These are phyloP conservation scores for Pascua guehoae DNA, from an alignment of 1,284 basidiomycete genomes.

Conservation along the genomic window DNA sequence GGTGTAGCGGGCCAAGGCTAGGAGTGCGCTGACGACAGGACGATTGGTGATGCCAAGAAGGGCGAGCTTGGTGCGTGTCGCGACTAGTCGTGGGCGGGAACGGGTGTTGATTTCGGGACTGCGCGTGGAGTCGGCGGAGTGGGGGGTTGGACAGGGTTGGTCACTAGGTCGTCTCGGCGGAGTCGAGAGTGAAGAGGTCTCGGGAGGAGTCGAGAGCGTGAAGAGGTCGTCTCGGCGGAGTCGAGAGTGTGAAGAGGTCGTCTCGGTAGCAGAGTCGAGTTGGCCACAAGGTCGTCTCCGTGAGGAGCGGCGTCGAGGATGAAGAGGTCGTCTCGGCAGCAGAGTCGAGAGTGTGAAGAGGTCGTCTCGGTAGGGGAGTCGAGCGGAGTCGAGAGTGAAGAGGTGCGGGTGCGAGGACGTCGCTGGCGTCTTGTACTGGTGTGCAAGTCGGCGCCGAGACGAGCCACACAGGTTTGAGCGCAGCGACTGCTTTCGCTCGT, in stretches of 20 bases:
- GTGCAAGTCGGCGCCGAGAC: too few species aligned
- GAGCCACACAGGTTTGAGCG: too few species aligned
- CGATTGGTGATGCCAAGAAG: slow-evolving; percentile 86
- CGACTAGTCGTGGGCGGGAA: not conserved
- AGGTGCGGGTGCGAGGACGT: too few species aligned
- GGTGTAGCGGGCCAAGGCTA: too few species aligned
- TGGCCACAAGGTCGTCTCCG: not conserved
- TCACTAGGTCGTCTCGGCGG: not conserved
- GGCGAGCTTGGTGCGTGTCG: slow-evolving; percentile 56
- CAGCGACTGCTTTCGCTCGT: too few species aligned
- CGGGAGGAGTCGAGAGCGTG: not conserved
- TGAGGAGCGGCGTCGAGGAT: not conserved
- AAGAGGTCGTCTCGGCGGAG: too few species aligned
- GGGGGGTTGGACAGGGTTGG: not conserved
- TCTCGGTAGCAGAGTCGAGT: too few species aligned
- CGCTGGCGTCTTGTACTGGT: too few species aligned
- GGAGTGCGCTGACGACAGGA: slow-evolving; percentile 55
- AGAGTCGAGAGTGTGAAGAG: not conserved
- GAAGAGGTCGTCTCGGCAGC: not conserved
- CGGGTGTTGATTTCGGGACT: not conserved
- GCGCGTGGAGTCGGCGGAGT: not conserved
- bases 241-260: not conserved
- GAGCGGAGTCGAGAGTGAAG: not conserved
- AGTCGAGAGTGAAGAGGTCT: not conserved
- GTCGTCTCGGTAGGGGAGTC: too few species aligned